Percentiles rank a stretch among this genome's conserved stretches.
Evolutionary conservation across 805 yeast species (phyloP).

Genomic region (Grigorovia transvaalensis): DNA sequence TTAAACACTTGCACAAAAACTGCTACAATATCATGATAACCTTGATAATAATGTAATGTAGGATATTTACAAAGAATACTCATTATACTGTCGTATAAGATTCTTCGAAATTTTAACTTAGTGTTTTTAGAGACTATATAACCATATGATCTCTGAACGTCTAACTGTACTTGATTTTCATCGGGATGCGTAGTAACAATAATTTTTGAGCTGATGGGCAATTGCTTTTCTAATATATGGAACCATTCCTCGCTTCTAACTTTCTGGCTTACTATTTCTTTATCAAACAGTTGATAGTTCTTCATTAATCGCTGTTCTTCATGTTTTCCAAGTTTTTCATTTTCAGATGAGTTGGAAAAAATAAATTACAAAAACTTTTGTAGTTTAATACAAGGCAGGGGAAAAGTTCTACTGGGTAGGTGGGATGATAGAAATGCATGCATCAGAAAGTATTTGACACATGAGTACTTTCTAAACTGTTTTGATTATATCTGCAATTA

Average conservation of each 20-base stretch:
- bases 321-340: too few relatives aligned
- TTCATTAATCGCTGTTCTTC: neutral
- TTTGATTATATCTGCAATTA: too few relatives aligned
- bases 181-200: conserved; percentile 40
- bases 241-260: neutral
- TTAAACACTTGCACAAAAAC: conserved; percentile 47
- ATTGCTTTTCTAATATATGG: neutral
- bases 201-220: neutral
- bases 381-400: neutral
- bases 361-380: neutral
- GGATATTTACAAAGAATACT: conserved; percentile 53
- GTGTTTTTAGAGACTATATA: conserved; percentile 13
- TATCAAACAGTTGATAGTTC: neutral
- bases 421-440: too few relatives aligned
- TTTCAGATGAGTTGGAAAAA: too few relatives aligned
- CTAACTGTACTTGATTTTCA: conserved; percentile 70
- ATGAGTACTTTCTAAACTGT: too few relatives aligned
- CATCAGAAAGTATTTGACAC: too few relatives aligned
- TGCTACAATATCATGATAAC: conserved; percentile 80
- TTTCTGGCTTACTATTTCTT: neutral
- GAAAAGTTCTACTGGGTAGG: too few relatives aligned
- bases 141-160: conserved; percentile 63
- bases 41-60: conserved; percentile 71
- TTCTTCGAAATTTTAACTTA: conserved; percentile 13
- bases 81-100: conserved; percentile 34